These are phyloP conservation scores for Phytophthora citricola DNA, from an alignment of 352 stramenopile genomes.

Conservation along the genomic window DNA sequence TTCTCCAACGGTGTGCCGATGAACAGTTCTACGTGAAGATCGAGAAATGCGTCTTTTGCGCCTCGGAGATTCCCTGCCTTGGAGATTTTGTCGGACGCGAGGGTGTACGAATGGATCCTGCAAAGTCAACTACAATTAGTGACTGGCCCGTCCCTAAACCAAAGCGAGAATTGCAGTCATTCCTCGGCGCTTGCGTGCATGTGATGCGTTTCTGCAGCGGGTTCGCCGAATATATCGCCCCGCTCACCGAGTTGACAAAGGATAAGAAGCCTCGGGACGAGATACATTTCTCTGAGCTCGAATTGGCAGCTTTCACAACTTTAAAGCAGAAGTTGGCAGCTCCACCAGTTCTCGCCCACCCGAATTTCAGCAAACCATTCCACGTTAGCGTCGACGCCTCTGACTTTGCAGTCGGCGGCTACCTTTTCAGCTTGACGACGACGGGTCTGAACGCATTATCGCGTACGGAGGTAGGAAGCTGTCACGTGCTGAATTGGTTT, in stretches of 20 bases:
- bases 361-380: neutral
- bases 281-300: neutral
- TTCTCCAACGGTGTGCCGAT: neutral
- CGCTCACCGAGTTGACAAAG: neutral
- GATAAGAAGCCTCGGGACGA: neutral
- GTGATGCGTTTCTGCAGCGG: neutral
- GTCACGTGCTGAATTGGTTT: neutral
- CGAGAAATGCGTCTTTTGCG: neutral
- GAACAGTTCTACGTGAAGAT: constrained; percentile 1
- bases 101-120: neutral
- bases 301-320: neutral
- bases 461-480: neutral
- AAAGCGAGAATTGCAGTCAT: neutral
- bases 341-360: neutral
- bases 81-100: neutral
- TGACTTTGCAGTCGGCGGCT: neutral
- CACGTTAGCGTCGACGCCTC: neutral
- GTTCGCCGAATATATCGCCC: neutral
- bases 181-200: neutral
- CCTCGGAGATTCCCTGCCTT: neutral
- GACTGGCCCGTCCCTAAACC: neutral
- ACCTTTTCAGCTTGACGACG: neutral
- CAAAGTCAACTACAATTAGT: neutral
- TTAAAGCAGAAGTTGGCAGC: neutral
- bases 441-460: neutral